Base-by-base conservation (phyloP, 768 basidiomycete species). In the Calocera viscosa region DNA sequence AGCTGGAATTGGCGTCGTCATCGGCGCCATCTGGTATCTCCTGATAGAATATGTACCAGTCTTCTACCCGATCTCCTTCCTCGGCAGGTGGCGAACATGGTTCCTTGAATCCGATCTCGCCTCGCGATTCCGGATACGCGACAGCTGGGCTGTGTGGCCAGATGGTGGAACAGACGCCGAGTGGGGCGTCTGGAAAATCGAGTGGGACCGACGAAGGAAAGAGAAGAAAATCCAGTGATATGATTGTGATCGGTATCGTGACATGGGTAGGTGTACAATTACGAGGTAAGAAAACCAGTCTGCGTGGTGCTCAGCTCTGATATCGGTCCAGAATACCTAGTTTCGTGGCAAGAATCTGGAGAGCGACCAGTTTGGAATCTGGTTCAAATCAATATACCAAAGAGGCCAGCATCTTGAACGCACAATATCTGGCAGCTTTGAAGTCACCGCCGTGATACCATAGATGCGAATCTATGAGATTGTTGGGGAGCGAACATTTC, bases 91-190 rank as follows among this genome's bases (percentile, higher is more conserved):
- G 26, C 16, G 53, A 28, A n/a, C 22, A 38, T 79, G 10, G 75
- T 86, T 87, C n/a, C 73, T 93, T 34, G 71, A 71, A 0, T 85
- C 88, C 70, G 82, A 84, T 2, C 34, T 90, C 22, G 81, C 80
- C 3, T 77, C 74, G 0, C 92, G 88, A 88, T 73, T 89, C 35
- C 82, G 84, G 63, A 77, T 93, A 47, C 81, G 89, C 63, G 90
- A 93, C 72, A 89, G 91, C 5, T 93, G 91, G 91, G 82, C 80
- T 12, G 78, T 91, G 0, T 93, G 89, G 87, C 71, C 78, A 2
- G 90, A 93, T 73, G 87, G 86, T n/a, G 90, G 90, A 1, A 80
- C 82, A 28, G 88, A 88, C 73, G 77, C 72, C 24, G 89, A 89
- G 69, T 93, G 89, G 87, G 72, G 74, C 67, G 74, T 75, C 30